A percentile compares a stretch with the other conserved stretches of the same genome.
Evolutionary conservation across 495 filamentous ascomycete species (phyloP).

Genomic region (Apiosordaria backusii): DNA sequence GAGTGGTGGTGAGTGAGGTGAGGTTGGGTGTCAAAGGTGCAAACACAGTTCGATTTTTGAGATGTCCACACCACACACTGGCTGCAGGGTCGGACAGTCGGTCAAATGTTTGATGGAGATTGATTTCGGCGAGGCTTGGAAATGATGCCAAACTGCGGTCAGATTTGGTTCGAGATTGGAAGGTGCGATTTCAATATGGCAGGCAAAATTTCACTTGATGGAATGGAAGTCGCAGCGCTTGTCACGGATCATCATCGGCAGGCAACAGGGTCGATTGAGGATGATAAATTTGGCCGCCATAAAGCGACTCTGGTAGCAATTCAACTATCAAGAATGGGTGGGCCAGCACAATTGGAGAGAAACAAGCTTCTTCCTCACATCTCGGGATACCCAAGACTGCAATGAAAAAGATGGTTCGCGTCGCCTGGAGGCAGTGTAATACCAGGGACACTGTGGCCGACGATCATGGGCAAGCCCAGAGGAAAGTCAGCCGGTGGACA

Average conservation of each 20-base stretch:
- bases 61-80: not conserved
- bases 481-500: constrained; percentile 31
- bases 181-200: not conserved
- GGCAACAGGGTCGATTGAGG: not conserved
- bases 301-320: not conserved
- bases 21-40: not conserved
- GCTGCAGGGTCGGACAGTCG: not conserved
- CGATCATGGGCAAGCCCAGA: constrained; percentile 75
- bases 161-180: not conserved
- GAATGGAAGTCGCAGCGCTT: not conserved
- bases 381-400: constrained; percentile 15
- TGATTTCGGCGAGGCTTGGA: not conserved
- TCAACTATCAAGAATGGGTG: not conserved
- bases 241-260: not conserved
- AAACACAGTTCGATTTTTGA: not conserved
- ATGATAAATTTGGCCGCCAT: not conserved
- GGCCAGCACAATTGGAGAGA: not conserved
- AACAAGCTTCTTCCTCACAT: constrained; percentile 20
- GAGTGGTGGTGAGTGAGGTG: not conserved
- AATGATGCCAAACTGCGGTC: not conserved
- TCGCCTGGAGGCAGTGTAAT: constrained; percentile 85
- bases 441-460: constrained; percentile 74
- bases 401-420: constrained; percentile 55
- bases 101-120: not conserved
- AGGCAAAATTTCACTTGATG: not conserved